Evolutionary conservation across 768 basidiomycete species (phyloP).

Genomic region (Lenzites betulinus): DNA sequence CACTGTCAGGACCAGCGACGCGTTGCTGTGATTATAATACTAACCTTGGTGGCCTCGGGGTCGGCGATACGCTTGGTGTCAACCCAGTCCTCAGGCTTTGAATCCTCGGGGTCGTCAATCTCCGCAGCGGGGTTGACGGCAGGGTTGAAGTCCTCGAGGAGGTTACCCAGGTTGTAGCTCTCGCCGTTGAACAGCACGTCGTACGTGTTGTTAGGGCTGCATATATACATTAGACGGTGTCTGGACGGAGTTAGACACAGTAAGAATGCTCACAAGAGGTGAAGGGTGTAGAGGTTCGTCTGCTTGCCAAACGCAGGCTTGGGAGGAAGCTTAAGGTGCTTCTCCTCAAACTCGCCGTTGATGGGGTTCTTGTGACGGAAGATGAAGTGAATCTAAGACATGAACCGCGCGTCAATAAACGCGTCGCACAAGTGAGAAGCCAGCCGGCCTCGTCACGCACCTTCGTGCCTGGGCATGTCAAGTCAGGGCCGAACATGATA

Average conservation of each 20-base stretch:
- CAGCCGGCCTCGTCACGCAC: constrained; percentile 38
- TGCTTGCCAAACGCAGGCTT: constrained; percentile 79
- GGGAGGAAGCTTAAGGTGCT: constrained; percentile 85
- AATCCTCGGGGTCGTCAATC: constrained; percentile 91
- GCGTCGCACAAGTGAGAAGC: constrained; percentile 1
- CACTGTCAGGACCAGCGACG: neutral
- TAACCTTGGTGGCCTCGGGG: constrained; percentile 78
- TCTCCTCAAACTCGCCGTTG: constrained; percentile 94
- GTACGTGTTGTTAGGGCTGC: constrained; percentile 91
- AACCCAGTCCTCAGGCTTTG: constrained; percentile 93
- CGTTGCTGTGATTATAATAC: too few relatives aligned
- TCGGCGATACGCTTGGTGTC: constrained; percentile 86
- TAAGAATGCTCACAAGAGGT: constrained; percentile 69
- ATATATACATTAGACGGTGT: neutral
- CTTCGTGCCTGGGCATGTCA: constrained; percentile 92
- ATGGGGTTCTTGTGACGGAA: constrained; percentile 97
- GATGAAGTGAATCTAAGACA: constrained; percentile 89
- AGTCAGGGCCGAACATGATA: constrained; percentile 97
- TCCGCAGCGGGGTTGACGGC: constrained; percentile 90
- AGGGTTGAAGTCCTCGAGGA: constrained; percentile 93
- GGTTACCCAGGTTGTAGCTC: constrained; percentile 72
- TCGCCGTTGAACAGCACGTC: constrained; percentile 90
- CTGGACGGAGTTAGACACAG: constrained; percentile 1
- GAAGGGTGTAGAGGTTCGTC: constrained; percentile 93
- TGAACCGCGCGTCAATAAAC: constrained; percentile 7